These are phyloP conservation scores for Isatis tinctoria DNA, from an alignment of 345 rosid species.

Conservation along the genomic window DNA sequence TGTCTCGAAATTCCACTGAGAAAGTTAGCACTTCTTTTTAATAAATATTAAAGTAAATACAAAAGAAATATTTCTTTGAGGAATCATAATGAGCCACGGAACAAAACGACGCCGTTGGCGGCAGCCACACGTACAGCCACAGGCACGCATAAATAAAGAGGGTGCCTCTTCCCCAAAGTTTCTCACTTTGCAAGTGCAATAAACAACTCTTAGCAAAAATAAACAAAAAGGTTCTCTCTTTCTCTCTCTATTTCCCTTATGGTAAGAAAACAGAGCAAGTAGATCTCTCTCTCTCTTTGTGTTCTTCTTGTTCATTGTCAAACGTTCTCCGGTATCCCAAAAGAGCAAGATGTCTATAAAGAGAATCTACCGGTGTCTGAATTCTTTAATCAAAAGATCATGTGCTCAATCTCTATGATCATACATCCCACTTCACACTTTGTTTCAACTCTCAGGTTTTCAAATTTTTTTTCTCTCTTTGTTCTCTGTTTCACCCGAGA, in stretches of 20 bases:
- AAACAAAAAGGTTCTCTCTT: not conserved
- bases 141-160: conserved; percentile 26
- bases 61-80: not conserved
- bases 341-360: conserved; percentile 29
- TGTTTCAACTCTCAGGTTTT: conserved; percentile 23
- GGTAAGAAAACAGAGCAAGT: conserved; percentile 15
- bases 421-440: conserved; percentile 4
- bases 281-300: not conserved
- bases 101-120: not conserved
- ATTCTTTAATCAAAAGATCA: conserved; percentile 31
- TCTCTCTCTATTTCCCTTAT: not conserved
- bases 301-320: conserved; percentile 8
- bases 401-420: conserved; percentile 33
- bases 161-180: conserved; percentile 11
- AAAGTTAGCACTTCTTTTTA: not conserved
- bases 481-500: conserved; percentile 11
- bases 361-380: conserved; percentile 28
- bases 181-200: conserved; percentile 20
- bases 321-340: not conserved
- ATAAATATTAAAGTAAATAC: not conserved
- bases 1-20: conserved; percentile 8
- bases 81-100: not conserved
- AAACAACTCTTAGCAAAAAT: not conserved
- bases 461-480: not conserved
- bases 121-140: conserved; percentile 4